Conservation (phyloP, 169 alveolate species). For the Toxoplasma gondii region DNA sequence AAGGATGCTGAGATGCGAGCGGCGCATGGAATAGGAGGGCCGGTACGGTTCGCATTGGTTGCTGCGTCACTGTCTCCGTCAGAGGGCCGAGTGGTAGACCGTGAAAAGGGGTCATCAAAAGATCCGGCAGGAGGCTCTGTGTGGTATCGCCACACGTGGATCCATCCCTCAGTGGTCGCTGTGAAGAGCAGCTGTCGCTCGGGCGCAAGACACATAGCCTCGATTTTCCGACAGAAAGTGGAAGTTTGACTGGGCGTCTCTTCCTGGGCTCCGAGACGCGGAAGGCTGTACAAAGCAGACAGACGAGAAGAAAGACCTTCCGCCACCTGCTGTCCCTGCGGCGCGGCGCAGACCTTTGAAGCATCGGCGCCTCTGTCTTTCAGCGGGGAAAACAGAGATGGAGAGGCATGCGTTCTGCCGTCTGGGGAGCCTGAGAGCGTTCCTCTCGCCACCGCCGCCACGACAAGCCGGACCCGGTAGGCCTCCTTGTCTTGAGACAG, state of each 20-base stretch:
- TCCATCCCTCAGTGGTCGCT: slow-evolving; percentile 22
- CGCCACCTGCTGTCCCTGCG: background rate
- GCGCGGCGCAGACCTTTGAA: no score
- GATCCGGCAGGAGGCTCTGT: background rate
- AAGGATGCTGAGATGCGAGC: background rate
- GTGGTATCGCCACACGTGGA: background rate
- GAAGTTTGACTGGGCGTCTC: background rate
- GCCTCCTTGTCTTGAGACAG: no score
- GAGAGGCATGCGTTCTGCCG: no score
- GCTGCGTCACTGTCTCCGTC: background rate
- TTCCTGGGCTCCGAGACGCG: background rate
- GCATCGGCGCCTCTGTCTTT: no score
- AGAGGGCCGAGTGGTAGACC: background rate
- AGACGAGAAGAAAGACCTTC: background rate
- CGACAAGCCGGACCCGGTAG: no score
- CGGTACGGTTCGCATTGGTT: no score
- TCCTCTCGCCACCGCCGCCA: no score
- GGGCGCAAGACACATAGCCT: slow-evolving; percentile 19
- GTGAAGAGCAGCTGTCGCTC: slow-evolving; percentile 29
- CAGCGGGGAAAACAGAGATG: no score
- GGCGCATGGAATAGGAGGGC: background rate
- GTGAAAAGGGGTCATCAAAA: background rate
- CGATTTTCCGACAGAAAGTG: background rate
- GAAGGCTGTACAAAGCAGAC: background rate
- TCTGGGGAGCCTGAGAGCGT: no score